phyloP scores from a whole-genome alignment of 768 basidiomycete species.

The Pleurotus salmoneostramineus region DNA sequence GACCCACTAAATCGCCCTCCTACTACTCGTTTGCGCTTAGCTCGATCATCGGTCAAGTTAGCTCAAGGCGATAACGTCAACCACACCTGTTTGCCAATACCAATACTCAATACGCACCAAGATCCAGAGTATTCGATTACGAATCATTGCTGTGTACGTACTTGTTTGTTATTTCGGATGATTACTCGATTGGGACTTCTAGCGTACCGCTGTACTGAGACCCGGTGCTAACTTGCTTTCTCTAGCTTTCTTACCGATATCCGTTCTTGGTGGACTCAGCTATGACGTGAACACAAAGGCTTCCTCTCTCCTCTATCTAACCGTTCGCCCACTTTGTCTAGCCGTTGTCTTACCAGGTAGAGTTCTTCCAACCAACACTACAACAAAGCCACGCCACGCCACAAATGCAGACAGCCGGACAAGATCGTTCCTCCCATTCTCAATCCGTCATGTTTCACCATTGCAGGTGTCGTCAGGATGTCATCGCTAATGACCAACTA shows the following conservation, averaged over 20 bases:
- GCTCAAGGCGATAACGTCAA: background rate
- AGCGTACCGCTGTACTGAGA: background rate
- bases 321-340: too few species aligned
- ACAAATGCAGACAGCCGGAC: too few species aligned
- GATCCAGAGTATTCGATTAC: background rate
- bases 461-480: too few species aligned
- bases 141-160: background rate
- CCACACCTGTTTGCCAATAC: background rate
- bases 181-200: background rate
- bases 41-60: background rate
- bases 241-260: background rate
- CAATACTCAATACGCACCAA: background rate
- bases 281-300: background rate
- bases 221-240: background rate
- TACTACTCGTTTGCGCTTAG: background rate
- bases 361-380: too few species aligned
- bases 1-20: background rate
- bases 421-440: too few species aligned
- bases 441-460: too few species aligned
- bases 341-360: too few species aligned
- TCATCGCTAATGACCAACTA: too few species aligned
- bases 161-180: conserved; percentile 5
- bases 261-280: background rate
- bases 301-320: too few species aligned
- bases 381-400: too few species aligned